phyloP scores from a whole-genome alignment of 2,329 filamentous ascomycete genomes.

The Aspergillus caelatus region DNA sequence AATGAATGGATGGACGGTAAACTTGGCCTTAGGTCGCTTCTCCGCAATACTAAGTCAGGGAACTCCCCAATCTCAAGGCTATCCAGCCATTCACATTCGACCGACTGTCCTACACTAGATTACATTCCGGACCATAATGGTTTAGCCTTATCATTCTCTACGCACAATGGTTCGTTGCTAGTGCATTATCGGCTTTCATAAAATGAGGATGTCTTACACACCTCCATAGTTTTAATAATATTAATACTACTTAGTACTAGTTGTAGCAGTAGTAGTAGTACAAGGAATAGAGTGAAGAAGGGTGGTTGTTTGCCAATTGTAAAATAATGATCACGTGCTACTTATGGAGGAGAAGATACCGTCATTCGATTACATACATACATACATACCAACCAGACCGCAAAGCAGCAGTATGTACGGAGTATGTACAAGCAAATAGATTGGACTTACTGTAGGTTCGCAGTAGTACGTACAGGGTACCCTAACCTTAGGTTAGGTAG shows the following conservation, averaged over 20 bases:
- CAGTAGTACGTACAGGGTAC: not conserved
- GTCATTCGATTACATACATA: not conserved
- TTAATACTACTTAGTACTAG: not conserved
- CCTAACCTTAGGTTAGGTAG: not conserved
- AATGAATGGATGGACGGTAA: not conserved
- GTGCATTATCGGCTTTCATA: not conserved
- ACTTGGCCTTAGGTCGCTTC: slow-evolving; percentile 1
- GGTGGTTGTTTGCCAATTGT: not conserved
- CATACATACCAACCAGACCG: not conserved
- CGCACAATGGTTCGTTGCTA: not conserved
- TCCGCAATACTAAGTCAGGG: slow-evolving; percentile 1
- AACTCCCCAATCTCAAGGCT: not conserved
- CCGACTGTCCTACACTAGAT: not conserved
- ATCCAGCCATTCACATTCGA: not conserved
- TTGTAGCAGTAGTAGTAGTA: not conserved
- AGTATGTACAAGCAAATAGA: not conserved
- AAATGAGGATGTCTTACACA: not conserved
- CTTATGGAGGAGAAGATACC: not conserved
- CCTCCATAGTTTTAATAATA: not conserved
- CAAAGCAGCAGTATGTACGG: not conserved
- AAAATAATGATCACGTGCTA: not conserved
- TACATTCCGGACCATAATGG: not conserved
- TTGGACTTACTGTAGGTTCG: not conserved
- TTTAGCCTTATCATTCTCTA: slow-evolving; percentile 2
- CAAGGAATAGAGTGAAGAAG: not conserved